Evolutionary conservation across 129 eudicot genomes (phyloP).

Genomic region (Helianthus annuus): DNA sequence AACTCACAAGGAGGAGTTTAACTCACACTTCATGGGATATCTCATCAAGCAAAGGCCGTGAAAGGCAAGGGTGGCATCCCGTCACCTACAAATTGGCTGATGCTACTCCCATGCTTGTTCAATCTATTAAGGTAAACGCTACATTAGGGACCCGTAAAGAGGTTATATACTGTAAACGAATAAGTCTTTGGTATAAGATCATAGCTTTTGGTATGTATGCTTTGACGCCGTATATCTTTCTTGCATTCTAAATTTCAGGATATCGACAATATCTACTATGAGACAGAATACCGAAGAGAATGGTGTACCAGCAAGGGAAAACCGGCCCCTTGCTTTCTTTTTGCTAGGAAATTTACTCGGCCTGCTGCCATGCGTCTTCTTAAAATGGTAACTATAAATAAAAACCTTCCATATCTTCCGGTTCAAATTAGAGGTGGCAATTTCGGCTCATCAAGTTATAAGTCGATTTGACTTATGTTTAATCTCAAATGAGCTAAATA

Average conservation of each 20-base stretch:
- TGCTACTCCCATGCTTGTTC: slow-evolving; percentile 73
- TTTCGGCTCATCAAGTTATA: too few species aligned
- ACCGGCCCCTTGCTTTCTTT: slow-evolving; percentile 89
- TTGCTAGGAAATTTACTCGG: slow-evolving; percentile 93
- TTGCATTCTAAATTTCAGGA: slow-evolving; percentile 45
- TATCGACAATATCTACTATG: slow-evolving; percentile 77
- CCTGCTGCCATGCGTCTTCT: slow-evolving; percentile 92
- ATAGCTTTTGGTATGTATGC: slow-evolving; percentile 20
- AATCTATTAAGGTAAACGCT: slow-evolving; percentile 75
- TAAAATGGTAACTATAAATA: slow-evolving; percentile 50
- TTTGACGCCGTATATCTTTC: slow-evolving; percentile 4
- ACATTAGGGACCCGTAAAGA: background rate
- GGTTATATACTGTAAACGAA: background rate
- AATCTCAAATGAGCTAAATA: background rate
- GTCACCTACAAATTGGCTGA: slow-evolving; percentile 83
- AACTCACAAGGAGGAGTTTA: slow-evolving; percentile 76
- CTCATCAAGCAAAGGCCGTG: slow-evolving; percentile 60
- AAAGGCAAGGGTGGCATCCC: slow-evolving; percentile 97
- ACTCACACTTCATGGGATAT: slow-evolving; percentile 94
- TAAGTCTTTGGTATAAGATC: background rate
- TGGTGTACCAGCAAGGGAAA: slow-evolving; percentile 96
- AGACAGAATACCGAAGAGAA: slow-evolving; percentile 88
- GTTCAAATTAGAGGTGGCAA: too few species aligned
- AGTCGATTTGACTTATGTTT: background rate
- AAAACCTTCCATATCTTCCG: background rate